These are phyloP conservation scores for Psilocybe subaeruginosa DNA, from an alignment of 768 basidiomycete species.

Conservation along the genomic window DNA sequence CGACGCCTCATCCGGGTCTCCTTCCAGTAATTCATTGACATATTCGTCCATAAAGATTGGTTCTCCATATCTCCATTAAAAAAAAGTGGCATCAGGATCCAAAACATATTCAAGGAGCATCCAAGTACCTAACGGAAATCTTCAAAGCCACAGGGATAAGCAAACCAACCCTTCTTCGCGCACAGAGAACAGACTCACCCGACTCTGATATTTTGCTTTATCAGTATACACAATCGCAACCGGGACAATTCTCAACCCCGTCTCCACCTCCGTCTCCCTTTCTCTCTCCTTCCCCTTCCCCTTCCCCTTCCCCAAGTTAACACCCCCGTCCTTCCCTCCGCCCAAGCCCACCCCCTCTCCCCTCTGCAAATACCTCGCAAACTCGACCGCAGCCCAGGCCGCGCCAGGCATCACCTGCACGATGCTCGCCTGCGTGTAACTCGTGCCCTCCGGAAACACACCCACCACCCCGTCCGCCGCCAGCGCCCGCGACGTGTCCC, in stretches of 20 bases:
- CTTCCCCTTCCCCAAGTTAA: constrained; percentile 6
- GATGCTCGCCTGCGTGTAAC: constrained; percentile 49
- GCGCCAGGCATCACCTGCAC: constrained; percentile 62
- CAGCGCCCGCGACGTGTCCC: constrained; percentile 58
- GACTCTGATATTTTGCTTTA: constrained; percentile 65
- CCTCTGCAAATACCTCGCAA: constrained; percentile 40
- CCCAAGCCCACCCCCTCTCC: constrained; percentile 3
- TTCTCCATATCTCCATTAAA: constrained; percentile 48
- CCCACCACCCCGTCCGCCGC: constrained; percentile 58
- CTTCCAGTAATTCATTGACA: constrained; percentile 42
- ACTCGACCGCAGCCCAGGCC: constrained; percentile 76
- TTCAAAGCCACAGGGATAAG: neutral
- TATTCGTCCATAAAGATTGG: constrained; percentile 56
- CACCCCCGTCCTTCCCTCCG: neutral
- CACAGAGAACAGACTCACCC: constrained; percentile 36
- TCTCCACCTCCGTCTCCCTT: constrained; percentile 20
- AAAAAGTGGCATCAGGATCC: neutral
- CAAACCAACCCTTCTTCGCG: neutral
- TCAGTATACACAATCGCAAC: constrained; percentile 74
- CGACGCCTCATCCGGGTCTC: constrained; percentile 36
- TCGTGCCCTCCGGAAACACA: constrained; percentile 70
- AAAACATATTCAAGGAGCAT: neutral
- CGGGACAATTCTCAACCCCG: constrained; percentile 54
- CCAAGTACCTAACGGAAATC: constrained; percentile 25
- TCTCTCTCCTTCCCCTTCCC: constrained; percentile 13